Conservation (phyloP, 192 early-diverging fungal genomes). For the Coemansia sp. region DNA sequence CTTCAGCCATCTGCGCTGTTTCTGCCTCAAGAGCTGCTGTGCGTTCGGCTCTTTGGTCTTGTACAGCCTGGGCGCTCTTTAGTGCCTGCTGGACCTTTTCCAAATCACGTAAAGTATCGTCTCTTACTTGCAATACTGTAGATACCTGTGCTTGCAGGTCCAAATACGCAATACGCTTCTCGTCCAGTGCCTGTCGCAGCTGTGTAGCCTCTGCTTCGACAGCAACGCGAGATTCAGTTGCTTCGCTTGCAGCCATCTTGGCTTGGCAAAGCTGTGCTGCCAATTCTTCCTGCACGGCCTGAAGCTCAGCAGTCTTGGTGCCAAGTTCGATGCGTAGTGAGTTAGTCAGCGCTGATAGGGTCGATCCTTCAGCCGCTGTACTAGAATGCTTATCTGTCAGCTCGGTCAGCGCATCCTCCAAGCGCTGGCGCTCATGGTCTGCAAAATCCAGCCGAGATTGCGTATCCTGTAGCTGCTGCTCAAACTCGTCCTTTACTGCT, state of each 20-base stretch:
- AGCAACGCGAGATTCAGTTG: not conserved
- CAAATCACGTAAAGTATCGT: not conserved
- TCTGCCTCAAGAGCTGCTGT: conserved; percentile 1
- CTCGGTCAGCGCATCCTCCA: not conserved
- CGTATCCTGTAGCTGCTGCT: not conserved
- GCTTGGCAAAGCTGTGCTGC: not conserved
- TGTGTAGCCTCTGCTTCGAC: not conserved
- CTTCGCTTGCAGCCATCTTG: not conserved
- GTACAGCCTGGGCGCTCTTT: not conserved
- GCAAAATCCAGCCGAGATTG: conserved; percentile 1
- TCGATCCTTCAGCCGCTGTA: not conserved
- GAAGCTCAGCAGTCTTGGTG: not conserved
- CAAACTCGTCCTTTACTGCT: not conserved
- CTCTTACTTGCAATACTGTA: not conserved
- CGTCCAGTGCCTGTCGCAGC: conserved; percentile 6
- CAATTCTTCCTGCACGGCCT: not conserved
- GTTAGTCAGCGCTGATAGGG: not conserved
- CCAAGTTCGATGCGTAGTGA: not conserved
- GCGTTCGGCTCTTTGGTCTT: not conserved
- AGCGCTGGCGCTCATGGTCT: not conserved
- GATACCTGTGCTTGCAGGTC: not conserved
- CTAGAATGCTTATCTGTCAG: not conserved
- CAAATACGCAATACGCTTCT: not conserved
- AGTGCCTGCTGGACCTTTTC: not conserved
- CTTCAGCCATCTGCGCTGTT: not conserved